Percentiles rank a stretch among this genome's conserved stretches.
Conservation (phyloP, 2,329 filamentous ascomycete genomes). For the Xylaria sp. region DNA sequence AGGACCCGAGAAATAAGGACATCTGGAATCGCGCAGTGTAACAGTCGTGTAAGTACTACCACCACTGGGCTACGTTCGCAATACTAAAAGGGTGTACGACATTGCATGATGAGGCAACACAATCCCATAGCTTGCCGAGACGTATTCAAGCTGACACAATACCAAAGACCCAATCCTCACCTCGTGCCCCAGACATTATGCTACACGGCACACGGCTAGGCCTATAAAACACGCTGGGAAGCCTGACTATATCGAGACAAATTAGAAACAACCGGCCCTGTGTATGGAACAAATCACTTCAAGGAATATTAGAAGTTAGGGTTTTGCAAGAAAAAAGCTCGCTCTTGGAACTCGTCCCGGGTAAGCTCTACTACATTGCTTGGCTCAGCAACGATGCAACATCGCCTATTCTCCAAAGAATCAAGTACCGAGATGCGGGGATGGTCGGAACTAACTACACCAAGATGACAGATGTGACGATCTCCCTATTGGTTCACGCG, state of each 20-base stretch:
- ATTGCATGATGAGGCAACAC: neutral
- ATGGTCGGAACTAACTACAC: slow-evolving; percentile 11
- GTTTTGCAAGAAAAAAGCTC: too few species aligned
- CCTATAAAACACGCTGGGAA: neutral
- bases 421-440: slow-evolving; percentile 49
- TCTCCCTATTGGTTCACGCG: slow-evolving; percentile 28
- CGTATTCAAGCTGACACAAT: neutral
- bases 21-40: too few species aligned
- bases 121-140: neutral
- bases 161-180: neutral
- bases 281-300: neutral
- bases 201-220: neutral
- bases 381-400: slow-evolving; percentile 16
- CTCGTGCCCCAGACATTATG: neutral
- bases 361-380: neutral
- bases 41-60: too few species aligned
- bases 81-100: neutral
- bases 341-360: neutral
- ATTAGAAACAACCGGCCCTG: neutral
- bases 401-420: neutral
- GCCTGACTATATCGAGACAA: neutral
- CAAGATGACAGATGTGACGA: slow-evolving; percentile 28
- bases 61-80: neutral
- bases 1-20: too few species aligned
- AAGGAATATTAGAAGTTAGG: neutral